phyloP scores from a whole-genome alignment of 805 yeast species.

The Metschnikowia santaceciliae region DNA sequence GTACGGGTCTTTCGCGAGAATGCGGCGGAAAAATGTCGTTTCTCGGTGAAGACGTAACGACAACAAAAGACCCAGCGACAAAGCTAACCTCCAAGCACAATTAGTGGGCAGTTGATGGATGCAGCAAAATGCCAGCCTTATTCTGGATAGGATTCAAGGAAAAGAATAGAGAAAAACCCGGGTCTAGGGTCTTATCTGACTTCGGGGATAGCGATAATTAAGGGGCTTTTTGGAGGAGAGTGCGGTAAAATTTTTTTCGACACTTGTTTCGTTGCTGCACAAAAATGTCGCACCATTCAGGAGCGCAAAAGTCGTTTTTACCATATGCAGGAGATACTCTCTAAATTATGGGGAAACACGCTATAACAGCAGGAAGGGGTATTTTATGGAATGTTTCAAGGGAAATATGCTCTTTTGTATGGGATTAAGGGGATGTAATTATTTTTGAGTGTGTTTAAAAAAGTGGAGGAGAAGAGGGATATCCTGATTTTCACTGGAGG shows the following conservation, averaged over 20 bases:
- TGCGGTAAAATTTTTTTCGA: conserved; percentile 16
- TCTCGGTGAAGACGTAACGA: conserved; percentile 7
- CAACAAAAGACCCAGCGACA: conserved; percentile 8
- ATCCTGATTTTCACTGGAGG: too few relatives aligned
- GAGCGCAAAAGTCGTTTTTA: conserved; percentile 1
- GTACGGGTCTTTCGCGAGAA: conserved; percentile 23
- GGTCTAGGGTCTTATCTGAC: conserved; percentile 3
- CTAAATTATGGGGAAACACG: not conserved
- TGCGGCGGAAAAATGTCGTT: conserved; percentile 19
- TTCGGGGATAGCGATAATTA: conserved; percentile 3
- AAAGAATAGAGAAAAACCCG: not conserved
- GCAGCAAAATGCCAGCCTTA: not conserved
- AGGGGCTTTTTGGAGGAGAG: conserved; percentile 14
- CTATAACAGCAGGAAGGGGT: not conserved
- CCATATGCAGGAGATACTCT: not conserved
- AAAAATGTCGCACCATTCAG: conserved; percentile 16
- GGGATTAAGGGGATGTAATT: too few relatives aligned
- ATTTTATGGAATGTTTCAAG: too few relatives aligned
- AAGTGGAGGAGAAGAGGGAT: too few relatives aligned
- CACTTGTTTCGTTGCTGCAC: conserved; percentile 9
- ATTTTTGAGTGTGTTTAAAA: too few relatives aligned
- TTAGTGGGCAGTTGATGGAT: not conserved
- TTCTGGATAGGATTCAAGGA: not conserved
- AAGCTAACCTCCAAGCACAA: conserved; percentile 2
- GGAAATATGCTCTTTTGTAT: too few relatives aligned